Percentiles rank a stretch among this genome's conserved stretches.
Evolutionary conservation across 805 yeast genomes (phyloP).

Genomic region (Metschnikowia henanensis): DNA sequence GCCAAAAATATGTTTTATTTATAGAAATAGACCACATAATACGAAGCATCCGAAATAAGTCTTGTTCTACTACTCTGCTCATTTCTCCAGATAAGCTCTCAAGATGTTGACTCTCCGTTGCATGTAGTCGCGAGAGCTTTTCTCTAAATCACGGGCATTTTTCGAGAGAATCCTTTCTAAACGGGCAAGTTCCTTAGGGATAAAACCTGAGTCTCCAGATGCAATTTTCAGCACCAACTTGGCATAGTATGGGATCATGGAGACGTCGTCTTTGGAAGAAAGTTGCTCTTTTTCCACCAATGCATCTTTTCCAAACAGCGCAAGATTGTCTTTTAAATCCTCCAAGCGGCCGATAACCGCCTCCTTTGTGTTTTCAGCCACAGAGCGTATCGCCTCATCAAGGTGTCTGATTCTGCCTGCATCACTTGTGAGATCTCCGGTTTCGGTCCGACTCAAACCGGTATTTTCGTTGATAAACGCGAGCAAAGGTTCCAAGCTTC

Average conservation of each 20-base stretch:
- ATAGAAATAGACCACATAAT: too few relatives aligned
- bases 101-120: constrained; percentile 53
- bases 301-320: constrained; percentile 11
- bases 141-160: constrained; percentile 33
- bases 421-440: constrained; percentile 30
- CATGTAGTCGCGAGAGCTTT: constrained; percentile 50
- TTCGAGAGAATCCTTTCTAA: constrained; percentile 42
- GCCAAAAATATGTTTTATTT: too few relatives aligned
- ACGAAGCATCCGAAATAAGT: too few relatives aligned
- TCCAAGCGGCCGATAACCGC: constrained; percentile 9
- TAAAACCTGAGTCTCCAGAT: constrained; percentile 44
- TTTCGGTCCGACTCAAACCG: constrained; percentile 28
- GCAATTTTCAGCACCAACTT: constrained; percentile 46
- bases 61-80: too few relatives aligned
- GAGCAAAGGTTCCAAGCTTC: constrained; percentile 23
- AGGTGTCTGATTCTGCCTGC: constrained; percentile 33
- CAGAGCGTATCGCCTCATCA: constrained; percentile 15
- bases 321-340: constrained; percentile 13
- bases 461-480: constrained; percentile 28
- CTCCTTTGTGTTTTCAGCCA: constrained; percentile 6
- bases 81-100: constrained; percentile 13
- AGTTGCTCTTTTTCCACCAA: constrained; percentile 16
- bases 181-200: constrained; percentile 33
- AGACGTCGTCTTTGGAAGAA: constrained; percentile 18
- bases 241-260: constrained; percentile 45